Evolutionary conservation across 2,329 filamentous ascomycete species (phyloP), one percentile per base, ranked within the genome.

Genomic region (Colletotrichum higginsianum): DNA sequence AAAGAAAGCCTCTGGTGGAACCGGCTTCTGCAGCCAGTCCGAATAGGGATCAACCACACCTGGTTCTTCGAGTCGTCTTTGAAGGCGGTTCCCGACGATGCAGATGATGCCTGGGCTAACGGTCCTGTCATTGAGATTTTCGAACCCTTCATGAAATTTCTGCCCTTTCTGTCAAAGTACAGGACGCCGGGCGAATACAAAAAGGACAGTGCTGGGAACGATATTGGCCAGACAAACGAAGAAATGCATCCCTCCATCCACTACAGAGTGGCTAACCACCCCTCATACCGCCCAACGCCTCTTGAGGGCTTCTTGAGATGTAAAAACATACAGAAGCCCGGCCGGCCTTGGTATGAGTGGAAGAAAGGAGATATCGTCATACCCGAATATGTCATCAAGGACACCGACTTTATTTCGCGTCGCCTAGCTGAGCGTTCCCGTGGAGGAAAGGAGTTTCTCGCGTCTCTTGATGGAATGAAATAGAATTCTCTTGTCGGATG

Each of bases 151-250:
- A 42, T 71, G 66, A 65, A 26, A 57, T n/a, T 23, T 16, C 12
- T 66, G 40, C 46, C 58, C 15, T 26, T 72, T 8, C 11, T 61
- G 4, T 73, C 55, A 0, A 65, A 50, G 7, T 35, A 53, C 21
- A 65, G 73, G 11, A 73, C 67, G 4, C 71, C 73, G 3, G 73
- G 73, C 2, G 44, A 61, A 12, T 74, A 73, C 35, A 61, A 58
- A 18, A 52, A 60, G 3, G 60, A 65, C 56, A 13, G 30, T 3
- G 47, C n/a, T 2, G 30, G 42, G 3, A 40, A 64, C 6, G 44
- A 40, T 6, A 11, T n/a, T 2, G 47, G 56, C 12, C 16, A 60
- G 16, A 73, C 73, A 0, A 66, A 72, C 3, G 71, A 73, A 26
- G 12, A 35, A 12, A 47, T 74, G 8, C 73, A 74, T 42, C 71